phyloP scores from a whole-genome alignment of 495 filamentous ascomycete species.

The Penicillium alfredii region DNA sequence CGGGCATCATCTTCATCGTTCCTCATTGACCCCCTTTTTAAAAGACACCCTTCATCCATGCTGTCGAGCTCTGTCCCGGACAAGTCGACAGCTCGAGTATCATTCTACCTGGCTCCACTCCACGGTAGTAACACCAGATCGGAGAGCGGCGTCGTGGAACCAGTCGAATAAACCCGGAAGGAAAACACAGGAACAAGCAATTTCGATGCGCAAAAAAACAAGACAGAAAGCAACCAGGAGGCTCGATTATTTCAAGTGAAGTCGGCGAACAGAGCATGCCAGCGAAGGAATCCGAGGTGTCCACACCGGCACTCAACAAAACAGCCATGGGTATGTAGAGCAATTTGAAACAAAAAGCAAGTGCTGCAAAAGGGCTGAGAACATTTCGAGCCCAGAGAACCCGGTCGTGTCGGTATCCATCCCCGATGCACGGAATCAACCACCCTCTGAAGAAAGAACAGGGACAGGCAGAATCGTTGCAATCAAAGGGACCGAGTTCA shows the following conservation, averaged over 20 bases:
- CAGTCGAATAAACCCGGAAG: constrained; percentile 1
- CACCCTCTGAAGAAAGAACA: constrained; percentile 1
- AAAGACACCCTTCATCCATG: too few species aligned
- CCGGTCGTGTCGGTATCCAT: constrained; percentile 8
- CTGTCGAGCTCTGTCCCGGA: too few species aligned
- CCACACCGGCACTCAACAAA: constrained; percentile 20
- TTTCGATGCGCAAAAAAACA: constrained; percentile 20
- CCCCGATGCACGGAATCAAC: constrained; percentile 2
- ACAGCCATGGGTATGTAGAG: constrained; percentile 27
- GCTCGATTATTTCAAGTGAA: constrained; percentile 20
- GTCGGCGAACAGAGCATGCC: constrained; percentile 17
- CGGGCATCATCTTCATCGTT: too few species aligned
- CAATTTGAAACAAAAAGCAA: constrained; percentile 18
- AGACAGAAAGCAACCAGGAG: constrained; percentile 11
- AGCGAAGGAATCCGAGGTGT: constrained; percentile 12
- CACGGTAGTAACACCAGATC: background rate
- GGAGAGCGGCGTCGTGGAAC: constrained; percentile 4
- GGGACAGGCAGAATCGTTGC: constrained; percentile 10
- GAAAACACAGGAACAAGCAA: constrained; percentile 15
- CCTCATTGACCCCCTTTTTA: too few species aligned
- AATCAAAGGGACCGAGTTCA: constrained; percentile 22
- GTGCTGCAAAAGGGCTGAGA: constrained; percentile 8
- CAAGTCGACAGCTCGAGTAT: too few species aligned
- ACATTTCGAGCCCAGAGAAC: constrained; percentile 12
- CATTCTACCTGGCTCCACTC: background rate